phyloP scores from a whole-genome alignment of 1,139 yeast genomes.

The Kodamaea plutei region DNA sequence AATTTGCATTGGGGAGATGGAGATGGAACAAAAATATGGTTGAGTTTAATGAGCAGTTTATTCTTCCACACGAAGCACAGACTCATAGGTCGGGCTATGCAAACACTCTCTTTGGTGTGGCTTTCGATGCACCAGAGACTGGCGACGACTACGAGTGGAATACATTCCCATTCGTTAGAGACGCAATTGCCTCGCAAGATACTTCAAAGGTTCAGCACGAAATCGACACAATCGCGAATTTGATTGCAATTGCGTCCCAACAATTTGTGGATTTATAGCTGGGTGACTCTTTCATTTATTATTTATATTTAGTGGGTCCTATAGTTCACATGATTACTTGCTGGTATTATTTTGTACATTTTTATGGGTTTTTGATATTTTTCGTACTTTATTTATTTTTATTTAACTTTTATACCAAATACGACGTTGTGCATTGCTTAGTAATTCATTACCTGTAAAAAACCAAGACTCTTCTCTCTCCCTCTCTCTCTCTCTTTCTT shows the following conservation, averaged over 20 bases:
- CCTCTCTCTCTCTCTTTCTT: no score
- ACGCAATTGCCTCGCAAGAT: slow-evolving; percentile 49
- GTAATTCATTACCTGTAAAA: no score
- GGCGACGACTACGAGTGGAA: slow-evolving; percentile 48
- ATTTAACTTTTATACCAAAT: no score
- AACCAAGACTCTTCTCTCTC: no score
- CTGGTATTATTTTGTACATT: no score
- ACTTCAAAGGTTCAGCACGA: slow-evolving; percentile 56
- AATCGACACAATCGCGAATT: slow-evolving; percentile 43
- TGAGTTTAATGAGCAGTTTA: slow-evolving; percentile 51
- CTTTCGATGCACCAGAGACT: slow-evolving; percentile 48
- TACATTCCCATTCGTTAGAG: slow-evolving; percentile 74
- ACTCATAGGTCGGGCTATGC: slow-evolving; percentile 59
- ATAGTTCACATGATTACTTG: no score
- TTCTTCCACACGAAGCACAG: slow-evolving; percentile 19
- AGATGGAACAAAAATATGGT: slow-evolving; percentile 71
- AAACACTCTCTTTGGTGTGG: slow-evolving; percentile 70
- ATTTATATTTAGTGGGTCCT: no score
- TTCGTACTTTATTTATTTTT: no score
- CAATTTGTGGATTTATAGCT: slow-evolving; percentile 10
- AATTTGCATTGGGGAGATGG: slow-evolving; percentile 68
- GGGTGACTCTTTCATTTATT: no score
- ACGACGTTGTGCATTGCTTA: no score
- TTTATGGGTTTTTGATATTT: no score
- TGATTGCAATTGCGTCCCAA: slow-evolving; percentile 24